Evolutionary conservation across 2,329 filamentous ascomycete species (phyloP).

Genomic region (Fusarium solani-melongenae): DNA sequence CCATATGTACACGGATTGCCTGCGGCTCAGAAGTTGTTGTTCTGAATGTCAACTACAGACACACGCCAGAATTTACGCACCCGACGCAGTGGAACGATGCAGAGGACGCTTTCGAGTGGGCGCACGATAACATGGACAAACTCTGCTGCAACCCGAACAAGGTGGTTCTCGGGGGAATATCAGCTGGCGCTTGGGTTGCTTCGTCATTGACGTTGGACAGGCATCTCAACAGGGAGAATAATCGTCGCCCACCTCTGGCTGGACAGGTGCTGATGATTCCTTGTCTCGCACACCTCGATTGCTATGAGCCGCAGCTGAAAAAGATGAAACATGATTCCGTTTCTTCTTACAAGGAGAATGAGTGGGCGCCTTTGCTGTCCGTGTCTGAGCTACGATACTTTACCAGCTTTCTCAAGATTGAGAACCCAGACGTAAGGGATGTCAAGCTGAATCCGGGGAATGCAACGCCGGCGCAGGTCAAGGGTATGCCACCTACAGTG

Average conservation of each 20-base stretch:
- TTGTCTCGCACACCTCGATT: slow-evolving; percentile 46
- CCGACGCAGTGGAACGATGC: slow-evolving; percentile 65
- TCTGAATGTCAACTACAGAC: slow-evolving; percentile 68
- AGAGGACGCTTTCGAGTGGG: slow-evolving; percentile 66
- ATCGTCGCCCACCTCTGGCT: slow-evolving; percentile 47
- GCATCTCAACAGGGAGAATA: slow-evolving; percentile 40
- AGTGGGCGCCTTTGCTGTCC: slow-evolving; percentile 60
- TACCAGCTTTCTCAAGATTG: slow-evolving; percentile 42
- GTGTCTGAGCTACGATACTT: slow-evolving; percentile 41
- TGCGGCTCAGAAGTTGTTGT: slow-evolving; percentile 56
- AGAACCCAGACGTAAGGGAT: slow-evolving; percentile 44
- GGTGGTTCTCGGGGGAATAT: slow-evolving; percentile 61
- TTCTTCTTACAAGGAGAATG: slow-evolving; percentile 59
- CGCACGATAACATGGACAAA: slow-evolving; percentile 48
- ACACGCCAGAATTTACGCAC: slow-evolving; percentile 64
- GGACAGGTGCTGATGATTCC: slow-evolving; percentile 66
- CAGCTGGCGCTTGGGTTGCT: slow-evolving; percentile 58
- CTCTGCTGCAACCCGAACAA: slow-evolving; percentile 18
- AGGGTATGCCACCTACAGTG: slow-evolving; percentile 55
- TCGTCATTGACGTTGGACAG: slow-evolving; percentile 54
- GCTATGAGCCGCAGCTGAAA: slow-evolving; percentile 44
- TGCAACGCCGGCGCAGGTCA: slow-evolving; percentile 47
- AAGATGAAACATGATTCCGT: slow-evolving; percentile 51
- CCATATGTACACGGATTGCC: slow-evolving; percentile 60
- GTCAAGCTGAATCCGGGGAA: slow-evolving; percentile 51